A percentile compares a stretch with the other conserved stretches of the same genome.
phyloP scores from a whole-genome alignment of 257 asterid species.

The Salvia hispanica region DNA sequence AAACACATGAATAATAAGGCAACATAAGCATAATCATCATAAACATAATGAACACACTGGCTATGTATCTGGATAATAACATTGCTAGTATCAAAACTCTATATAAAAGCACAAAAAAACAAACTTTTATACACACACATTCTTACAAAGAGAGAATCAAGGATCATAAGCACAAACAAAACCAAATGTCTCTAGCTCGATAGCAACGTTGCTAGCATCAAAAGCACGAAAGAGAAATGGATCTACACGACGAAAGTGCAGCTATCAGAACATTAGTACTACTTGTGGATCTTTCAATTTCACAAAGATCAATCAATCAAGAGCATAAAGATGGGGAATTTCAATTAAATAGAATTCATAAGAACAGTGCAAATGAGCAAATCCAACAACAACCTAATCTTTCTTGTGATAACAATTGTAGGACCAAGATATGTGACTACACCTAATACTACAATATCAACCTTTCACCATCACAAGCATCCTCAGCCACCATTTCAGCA shows the following conservation, averaged over 20 bases:
- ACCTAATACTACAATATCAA: conserved; percentile 5
- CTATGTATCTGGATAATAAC: background rate
- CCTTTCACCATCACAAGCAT: conserved; percentile 4
- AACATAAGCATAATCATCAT: background rate
- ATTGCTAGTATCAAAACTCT: background rate
- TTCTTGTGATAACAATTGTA: background rate
- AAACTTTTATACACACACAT: too few species aligned
- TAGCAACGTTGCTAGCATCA: background rate
- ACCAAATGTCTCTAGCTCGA: too few species aligned
- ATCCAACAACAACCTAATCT: conserved; percentile 17
- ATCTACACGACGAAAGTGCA: background rate
- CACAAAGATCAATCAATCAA: background rate
- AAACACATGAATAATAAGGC: background rate
- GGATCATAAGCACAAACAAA: background rate
- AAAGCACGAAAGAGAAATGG: background rate
- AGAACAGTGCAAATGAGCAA: conserved; percentile 12
- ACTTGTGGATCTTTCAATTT: background rate
- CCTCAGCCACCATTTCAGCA: conserved; percentile 36
- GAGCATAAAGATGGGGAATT: background rate
- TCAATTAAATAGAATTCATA: background rate
- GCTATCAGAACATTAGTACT: background rate
- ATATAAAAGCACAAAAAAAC: too few species aligned
- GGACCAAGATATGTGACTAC: conserved; percentile 11
- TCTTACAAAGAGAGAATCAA: background rate
- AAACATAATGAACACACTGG: background rate